Base-by-base conservation (phyloP, 768 basidiomycete genomes). In the Suillus alpinus region DNA sequence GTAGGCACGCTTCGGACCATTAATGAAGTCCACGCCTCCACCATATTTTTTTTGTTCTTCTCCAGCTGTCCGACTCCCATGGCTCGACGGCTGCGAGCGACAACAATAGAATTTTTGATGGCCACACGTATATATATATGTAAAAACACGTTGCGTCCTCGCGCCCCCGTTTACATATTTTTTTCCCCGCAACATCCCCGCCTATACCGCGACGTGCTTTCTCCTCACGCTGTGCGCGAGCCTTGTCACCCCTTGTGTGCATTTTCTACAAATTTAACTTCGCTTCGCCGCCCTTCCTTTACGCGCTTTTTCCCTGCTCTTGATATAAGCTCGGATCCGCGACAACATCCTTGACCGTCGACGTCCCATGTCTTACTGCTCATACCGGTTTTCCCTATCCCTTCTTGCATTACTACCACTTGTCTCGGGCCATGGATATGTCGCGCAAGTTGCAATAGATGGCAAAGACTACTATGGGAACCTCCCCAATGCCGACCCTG, bases 381-480 rank as follows among this genome's bases (percentile, higher is more conserved):
- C 47, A 29, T 2, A 50, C 43, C 49, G 26, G 49, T 39, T 60
- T 44, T 10, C 50, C 29, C 4, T 39, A 20, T 20, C 59, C 44
- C 20, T 52, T 7, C 61, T 70, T 1, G 26, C 39, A 8, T 13
- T 69, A n/a, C 41, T 71, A n/a, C 51, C 62, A 26, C 46, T 36
- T 3, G 32, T 70, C 31, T 61, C 52, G 1, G 81, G 77, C 18
- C 82, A 83, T 58, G 82, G 82, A 6, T 82, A 76, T 61, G 64
- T 83, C 36, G 73, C 72, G 4, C 65, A 72, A 56, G 72, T 84
- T 20, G 64, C 67, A 43, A 76, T 84, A 31, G 80, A 81, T 50
- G 81, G 82, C 46, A 74, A 71, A 53, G 57, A 60, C 8, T 83
- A 82, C 69, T 36, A 62, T 49, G 82, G 81, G 58, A 79, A 81